These are phyloP conservation scores for Colletotrichum sp. DNA, from an alignment of 2,329 filamentous ascomycete species.

Conservation along the genomic window DNA sequence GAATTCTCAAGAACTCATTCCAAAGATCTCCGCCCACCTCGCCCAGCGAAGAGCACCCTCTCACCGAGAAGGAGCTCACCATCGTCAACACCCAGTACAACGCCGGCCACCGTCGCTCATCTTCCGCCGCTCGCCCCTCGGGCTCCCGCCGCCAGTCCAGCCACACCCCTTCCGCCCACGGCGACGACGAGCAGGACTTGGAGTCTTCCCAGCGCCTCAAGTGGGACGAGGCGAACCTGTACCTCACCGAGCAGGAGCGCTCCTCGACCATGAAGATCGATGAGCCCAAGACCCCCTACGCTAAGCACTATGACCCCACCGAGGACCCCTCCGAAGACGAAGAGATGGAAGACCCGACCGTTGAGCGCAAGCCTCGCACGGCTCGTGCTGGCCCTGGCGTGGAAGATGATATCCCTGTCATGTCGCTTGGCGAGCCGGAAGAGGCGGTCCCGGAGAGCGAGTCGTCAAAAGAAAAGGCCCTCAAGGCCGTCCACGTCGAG, in stretches of 20 bases:
- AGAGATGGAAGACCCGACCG: constrained; percentile 64
- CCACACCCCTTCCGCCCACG: constrained; percentile 50
- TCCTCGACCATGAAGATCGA: constrained; percentile 98
- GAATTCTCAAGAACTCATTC: constrained; percentile 92
- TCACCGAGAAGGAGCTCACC: constrained; percentile 85
- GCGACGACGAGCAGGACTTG: constrained; percentile 49
- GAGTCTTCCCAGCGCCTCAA: constrained; percentile 79
- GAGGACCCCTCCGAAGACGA: constrained; percentile 86
- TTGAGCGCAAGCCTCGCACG: constrained; percentile 42
- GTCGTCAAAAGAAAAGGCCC: constrained; percentile 30
- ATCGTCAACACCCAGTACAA: constrained; percentile 95
- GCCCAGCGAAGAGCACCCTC: constrained; percentile 53
- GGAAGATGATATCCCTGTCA: constrained; percentile 83
- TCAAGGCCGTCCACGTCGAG: constrained; percentile 73
- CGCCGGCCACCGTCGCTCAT: constrained; percentile 86
- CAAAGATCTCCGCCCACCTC: constrained; percentile 64
- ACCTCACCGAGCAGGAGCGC: constrained; percentile 95
- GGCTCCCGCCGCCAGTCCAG: constrained; percentile 76
- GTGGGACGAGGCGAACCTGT: constrained; percentile 98
- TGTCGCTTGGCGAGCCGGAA: constrained; percentile 93
- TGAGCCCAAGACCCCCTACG: constrained; percentile 97
- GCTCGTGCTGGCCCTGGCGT: constrained; percentile 24
- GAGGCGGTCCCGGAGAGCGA: constrained; percentile 64
- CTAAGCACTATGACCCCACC: constrained; percentile 85
- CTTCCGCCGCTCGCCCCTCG: constrained; percentile 68